These are phyloP conservation scores for Globisporangium viniferum DNA, from an alignment of 352 stramenopile genomes.

Conservation along the genomic window DNA sequence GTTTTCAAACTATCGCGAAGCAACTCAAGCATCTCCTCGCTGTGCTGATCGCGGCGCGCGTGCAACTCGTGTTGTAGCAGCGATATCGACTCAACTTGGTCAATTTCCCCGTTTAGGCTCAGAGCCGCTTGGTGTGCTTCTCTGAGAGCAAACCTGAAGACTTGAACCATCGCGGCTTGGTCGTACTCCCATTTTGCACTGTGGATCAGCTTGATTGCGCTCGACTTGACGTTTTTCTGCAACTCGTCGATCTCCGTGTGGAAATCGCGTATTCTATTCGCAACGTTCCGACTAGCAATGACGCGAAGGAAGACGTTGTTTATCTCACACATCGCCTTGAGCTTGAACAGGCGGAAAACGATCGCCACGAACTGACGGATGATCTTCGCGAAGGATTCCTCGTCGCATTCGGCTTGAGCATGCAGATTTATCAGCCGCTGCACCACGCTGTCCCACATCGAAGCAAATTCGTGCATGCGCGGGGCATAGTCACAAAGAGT, in stretches of 20 bases:
- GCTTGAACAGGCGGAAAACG: conserved; percentile 5
- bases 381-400: neutral
- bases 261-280: neutral
- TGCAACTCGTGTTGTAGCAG: conserved; percentile 10
- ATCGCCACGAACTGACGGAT: neutral
- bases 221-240: neutral
- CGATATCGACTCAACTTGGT: conserved; percentile 1
- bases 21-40: conserved; percentile 2
- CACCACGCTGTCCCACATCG: conserved; percentile 6
- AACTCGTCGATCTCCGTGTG: conserved; percentile 5
- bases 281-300: neutral
- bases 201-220: neutral
- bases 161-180: neutral
- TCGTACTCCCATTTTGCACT: neutral
- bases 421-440: neutral
- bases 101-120: neutral
- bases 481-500: neutral
- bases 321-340: neutral
- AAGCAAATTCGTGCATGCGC: neutral
- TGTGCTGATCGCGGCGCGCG: neutral
- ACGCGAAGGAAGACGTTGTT: conserved; percentile 1
- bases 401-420: neutral
- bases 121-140: neutral
- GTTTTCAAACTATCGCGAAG: neutral
- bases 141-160: neutral